Percentiles rank a stretch among this genome's conserved stretches.
Conservation (phyloP, 169 alveolate species). For the Plasmodium relictum region DNA sequence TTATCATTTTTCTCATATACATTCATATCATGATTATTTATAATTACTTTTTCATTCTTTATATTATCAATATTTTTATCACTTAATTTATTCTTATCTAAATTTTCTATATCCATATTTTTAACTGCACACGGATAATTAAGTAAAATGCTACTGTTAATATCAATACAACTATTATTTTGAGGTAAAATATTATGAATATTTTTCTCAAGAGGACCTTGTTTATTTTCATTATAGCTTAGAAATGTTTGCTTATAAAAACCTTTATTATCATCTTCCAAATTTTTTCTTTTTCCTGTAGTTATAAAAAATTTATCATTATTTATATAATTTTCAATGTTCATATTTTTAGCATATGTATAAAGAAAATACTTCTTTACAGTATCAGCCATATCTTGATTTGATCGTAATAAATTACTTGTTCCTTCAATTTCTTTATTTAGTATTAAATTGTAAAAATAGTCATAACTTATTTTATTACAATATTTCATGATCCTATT, state of each 20-base stretch:
- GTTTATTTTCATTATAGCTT: background rate
- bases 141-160: background rate
- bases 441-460: constrained; percentile 29
- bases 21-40: no score
- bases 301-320: background rate
- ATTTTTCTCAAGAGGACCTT: background rate
- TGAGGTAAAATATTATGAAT: background rate
- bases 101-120: no score
- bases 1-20: no score
- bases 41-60: no score
- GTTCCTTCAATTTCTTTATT: constrained; percentile 70
- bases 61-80: no score
- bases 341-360: constrained; percentile 69
- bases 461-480: constrained; percentile 51
- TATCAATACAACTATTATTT: background rate
- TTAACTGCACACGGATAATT: no score
- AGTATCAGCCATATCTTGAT: constrained; percentile 78
- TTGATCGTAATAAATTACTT: constrained; percentile 77
- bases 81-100: no score
- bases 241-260: no score
- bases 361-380: constrained; percentile 72
- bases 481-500: constrained; percentile 32
- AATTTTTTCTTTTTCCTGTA: background rate
- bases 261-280: background rate
- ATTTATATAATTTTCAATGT: constrained; percentile 9